Evolutionary conservation across 2,329 filamentous ascomycete genomes (phyloP).

Genomic region (Diaporthe longicolla): DNA sequence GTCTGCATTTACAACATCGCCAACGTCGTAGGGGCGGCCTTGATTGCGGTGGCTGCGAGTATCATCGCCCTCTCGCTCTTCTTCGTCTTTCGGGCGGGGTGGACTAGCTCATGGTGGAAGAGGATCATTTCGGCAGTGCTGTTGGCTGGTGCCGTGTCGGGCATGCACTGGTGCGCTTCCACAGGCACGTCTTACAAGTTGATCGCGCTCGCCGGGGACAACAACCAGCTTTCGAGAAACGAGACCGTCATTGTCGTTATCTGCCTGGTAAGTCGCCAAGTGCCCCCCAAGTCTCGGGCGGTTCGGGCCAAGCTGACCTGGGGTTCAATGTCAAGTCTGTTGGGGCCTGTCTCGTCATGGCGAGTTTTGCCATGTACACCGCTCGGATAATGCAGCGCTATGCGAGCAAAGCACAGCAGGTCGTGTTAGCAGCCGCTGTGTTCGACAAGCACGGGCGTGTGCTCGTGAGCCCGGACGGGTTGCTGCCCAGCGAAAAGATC

Average conservation of each 20-base stretch:
- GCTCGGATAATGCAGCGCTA: constrained; percentile 67
- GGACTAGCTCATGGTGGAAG: constrained; percentile 86
- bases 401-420: constrained; percentile 72
- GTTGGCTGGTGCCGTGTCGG: constrained; percentile 81
- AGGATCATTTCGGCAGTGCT: constrained; percentile 75
- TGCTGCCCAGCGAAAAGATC: constrained; percentile 81
- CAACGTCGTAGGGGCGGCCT: constrained; percentile 76
- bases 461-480: constrained; percentile 78
- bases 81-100: constrained; percentile 81
- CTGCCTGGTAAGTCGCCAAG: constrained; percentile 68
- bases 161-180: constrained; percentile 89
- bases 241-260: constrained; percentile 81
- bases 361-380: constrained; percentile 67
- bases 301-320: constrained; percentile 36
- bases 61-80: constrained; percentile 80
- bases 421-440: constrained; percentile 72
- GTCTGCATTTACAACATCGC: constrained; percentile 70
- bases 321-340: constrained; percentile 67
- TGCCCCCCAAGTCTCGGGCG: constrained; percentile 27
- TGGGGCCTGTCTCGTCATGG: constrained; percentile 72
- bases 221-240: constrained; percentile 67
- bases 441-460: constrained; percentile 78
- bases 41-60: constrained; percentile 81
- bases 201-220: constrained; percentile 58
- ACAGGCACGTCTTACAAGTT: constrained; percentile 78